Conservation (phyloP, 331 rosid genomes). For the Quercus phellos region DNA sequence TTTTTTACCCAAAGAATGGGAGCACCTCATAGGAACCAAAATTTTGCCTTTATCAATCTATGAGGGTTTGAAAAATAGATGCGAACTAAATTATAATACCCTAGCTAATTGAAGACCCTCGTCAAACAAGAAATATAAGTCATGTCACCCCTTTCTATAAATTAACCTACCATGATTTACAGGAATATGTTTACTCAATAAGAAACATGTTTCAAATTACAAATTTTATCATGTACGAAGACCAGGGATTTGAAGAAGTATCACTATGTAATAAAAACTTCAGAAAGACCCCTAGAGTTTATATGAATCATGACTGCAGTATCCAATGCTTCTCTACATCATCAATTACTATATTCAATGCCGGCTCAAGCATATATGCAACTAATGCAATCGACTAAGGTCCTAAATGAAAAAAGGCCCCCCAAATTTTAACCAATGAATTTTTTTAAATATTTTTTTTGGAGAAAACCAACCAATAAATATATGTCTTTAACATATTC, state of each 20-base stretch:
- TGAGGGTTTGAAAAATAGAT: constrained; percentile 2
- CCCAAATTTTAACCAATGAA: too few species aligned
- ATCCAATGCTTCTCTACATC: neutral
- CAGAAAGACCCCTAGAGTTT: neutral
- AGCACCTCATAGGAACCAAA: neutral
- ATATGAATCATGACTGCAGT: neutral
- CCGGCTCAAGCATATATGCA: too few species aligned
- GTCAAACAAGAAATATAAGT: neutral
- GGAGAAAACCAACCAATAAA: too few species aligned
- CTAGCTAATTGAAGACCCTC: neutral
- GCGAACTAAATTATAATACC: neutral
- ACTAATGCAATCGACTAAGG: too few species aligned
- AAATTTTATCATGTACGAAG: neutral
- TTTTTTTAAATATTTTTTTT: too few species aligned
- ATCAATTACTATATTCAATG: too few species aligned
- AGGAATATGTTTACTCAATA: neutral
- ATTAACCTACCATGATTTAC: neutral
- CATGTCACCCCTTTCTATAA: neutral
- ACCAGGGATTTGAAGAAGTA: neutral
- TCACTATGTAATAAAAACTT: neutral
- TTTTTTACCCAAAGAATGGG: too few species aligned
- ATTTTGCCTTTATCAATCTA: neutral
- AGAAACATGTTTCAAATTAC: neutral
- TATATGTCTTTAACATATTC: too few species aligned
- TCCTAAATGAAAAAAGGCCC: too few species aligned